Base-by-base conservation (phyloP, 177 flowering plant genomes). In the Vitis hybrid region DNA sequence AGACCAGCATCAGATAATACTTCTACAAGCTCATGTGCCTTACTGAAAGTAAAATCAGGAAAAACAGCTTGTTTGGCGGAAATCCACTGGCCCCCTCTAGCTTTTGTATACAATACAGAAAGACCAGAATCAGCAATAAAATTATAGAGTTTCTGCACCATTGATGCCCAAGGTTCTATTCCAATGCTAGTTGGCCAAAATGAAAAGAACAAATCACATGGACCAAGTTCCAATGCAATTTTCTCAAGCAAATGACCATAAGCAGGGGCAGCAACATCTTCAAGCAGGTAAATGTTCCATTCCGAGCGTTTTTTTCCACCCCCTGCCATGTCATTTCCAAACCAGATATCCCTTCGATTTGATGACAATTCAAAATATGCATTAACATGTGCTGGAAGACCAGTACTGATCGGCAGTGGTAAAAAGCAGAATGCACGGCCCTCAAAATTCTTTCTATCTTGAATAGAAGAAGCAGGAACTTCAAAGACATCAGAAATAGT, bases 301-400 rank as follows among this genome's bases (percentile, higher is more conserved):
- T 95, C 99, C 11, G 99, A 91, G n/a, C 99, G 94, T 70, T 76
- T 83, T 75, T 90, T 92, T 51, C 99, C 99, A 75, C 92, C 97
- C 72, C 99, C 99, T 31, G 94, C 85, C 99, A 95, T 95, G 88
- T 95, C 99, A 84, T 84, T 88, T 20, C 99, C 98, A 83, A 91
- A 93, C 99, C 98, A 95, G 71, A 95, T 92, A 77, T 95, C 99
- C 78, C 99, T 89, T 60, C 99, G 74, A 72, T 95, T 95, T 55
- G 99, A 95, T 72, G 99, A 92, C 83, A 95, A 75, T 71, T 95
- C 98, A 83, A 95, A 95, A 79, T 90, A 95, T 52, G 97, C 93
- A 89, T 95, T 95, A 29, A 95, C 81, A 82, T 95, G 99, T 51
- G 79, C 83, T 51, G 97, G 96, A 71, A 95, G 94, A 75, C 97